Conservation (phyloP, 2,329 filamentous ascomycete genomes). For the Bipolaris victoriae region DNA sequence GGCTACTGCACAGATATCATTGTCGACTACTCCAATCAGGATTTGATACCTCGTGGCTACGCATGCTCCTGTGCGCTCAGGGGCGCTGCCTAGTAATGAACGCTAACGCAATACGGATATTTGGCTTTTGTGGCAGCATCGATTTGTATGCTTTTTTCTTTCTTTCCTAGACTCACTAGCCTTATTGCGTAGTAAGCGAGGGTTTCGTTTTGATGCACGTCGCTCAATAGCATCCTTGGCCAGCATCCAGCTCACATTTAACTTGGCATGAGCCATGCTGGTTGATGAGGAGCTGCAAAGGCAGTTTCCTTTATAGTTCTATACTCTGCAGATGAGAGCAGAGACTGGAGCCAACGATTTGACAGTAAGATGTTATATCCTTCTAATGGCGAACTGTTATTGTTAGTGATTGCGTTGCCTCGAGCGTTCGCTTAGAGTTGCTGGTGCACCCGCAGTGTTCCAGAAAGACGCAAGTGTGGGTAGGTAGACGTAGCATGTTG, state of each 20-base stretch:
- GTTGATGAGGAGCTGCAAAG: not conserved
- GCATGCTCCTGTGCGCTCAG: slow-evolving; percentile 8
- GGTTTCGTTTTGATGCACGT: not conserved
- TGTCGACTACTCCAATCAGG: slow-evolving; percentile 5
- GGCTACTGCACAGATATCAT: slow-evolving; percentile 5
- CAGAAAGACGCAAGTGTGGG: too few species aligned
- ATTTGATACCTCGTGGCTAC: not conserved
- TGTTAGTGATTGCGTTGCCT: too few species aligned
- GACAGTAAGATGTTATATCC: not conserved
- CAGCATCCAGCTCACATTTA: not conserved
- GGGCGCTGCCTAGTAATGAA: not conserved
- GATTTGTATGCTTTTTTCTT: slow-evolving; percentile 11
- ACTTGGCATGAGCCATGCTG: not conserved
- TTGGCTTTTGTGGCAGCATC: slow-evolving; percentile 10
- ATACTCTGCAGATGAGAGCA: not conserved
- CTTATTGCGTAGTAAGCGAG: not conserved
- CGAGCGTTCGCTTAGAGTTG: too few species aligned
- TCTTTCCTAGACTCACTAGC: not conserved
- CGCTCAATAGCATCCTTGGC: not conserved
- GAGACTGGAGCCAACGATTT: not conserved
- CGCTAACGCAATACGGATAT: slow-evolving; percentile 10
- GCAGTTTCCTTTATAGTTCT: not conserved
- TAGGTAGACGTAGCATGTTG: too few species aligned
- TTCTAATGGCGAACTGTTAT: too few species aligned
- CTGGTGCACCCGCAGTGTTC: too few species aligned